Evolutionary conservation across 2,329 filamentous ascomycete species (phyloP).

Genomic region (Fusarium pilosicola): DNA sequence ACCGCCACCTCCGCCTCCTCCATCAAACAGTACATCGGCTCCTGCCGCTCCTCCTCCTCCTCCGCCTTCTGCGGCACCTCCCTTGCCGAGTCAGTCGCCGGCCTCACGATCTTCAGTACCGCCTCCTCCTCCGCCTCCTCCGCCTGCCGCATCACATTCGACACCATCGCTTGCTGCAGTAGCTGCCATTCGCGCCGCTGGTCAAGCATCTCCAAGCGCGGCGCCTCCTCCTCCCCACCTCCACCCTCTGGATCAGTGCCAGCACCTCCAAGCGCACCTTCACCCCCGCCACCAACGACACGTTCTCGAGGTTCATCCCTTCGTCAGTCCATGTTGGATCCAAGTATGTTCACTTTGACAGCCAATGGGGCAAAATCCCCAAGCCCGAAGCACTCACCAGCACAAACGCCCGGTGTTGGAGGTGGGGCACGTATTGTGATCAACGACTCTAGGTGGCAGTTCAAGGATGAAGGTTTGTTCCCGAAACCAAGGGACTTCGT

Average conservation of each 20-base stretch:
- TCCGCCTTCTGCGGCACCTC: constrained; percentile 52
- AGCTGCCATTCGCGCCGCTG: constrained; percentile 56
- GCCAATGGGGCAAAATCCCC: constrained; percentile 68
- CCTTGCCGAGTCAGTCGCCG: constrained; percentile 51
- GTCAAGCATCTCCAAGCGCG: constrained; percentile 52
- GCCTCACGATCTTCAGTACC: constrained; percentile 44
- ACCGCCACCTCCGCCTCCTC: constrained; percentile 54
- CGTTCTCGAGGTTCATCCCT: constrained; percentile 59
- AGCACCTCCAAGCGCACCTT: constrained; percentile 50
- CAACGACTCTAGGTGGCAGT: constrained; percentile 85
- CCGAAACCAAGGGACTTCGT: constrained; percentile 86
- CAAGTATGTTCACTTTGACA: constrained; percentile 78
- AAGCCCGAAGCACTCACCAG: constrained; percentile 53
- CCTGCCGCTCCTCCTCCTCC: constrained; percentile 53
- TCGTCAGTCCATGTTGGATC: constrained; percentile 74
- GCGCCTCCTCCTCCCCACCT: constrained; percentile 50
- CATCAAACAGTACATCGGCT: constrained; percentile 53
- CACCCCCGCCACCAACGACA: constrained; percentile 51
- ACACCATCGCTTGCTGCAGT: constrained; percentile 55
- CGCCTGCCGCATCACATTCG: constrained; percentile 37
- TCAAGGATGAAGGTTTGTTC: constrained; percentile 82
- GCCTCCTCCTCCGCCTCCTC: constrained; percentile 46
- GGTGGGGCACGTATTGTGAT: constrained; percentile 63
- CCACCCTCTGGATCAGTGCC: constrained; percentile 44
- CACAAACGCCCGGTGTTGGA: constrained; percentile 42